phyloP scores from a whole-genome alignment of 257 asterid species.

The Fraxinus americana region DNA sequence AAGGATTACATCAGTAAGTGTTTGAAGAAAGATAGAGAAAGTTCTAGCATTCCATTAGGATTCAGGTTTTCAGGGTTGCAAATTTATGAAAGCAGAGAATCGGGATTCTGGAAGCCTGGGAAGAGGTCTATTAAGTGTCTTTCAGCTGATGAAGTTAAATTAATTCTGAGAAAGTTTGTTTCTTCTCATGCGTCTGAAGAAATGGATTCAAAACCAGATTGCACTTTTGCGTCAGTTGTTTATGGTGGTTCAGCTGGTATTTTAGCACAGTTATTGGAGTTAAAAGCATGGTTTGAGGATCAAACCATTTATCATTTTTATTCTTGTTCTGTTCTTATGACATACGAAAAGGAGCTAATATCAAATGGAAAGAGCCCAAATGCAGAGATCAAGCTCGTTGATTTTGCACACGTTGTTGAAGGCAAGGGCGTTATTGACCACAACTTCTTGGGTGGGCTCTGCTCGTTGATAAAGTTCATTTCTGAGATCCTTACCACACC shows the following conservation, averaged over 20 bases:
- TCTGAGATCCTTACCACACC: conserved; percentile 40
- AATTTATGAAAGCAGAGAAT: conserved; percentile 41
- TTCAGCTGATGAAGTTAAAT: conserved; percentile 54
- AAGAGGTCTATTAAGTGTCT: conserved; percentile 47
- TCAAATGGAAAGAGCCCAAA: conserved; percentile 40
- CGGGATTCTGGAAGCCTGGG: conserved; percentile 69
- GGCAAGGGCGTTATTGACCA: conserved; percentile 46
- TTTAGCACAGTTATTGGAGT: conserved; percentile 45
- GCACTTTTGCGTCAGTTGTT: conserved; percentile 54
- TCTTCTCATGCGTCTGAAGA: conserved; percentile 46
- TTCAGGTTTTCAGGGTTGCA: conserved; percentile 87
- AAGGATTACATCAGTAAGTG: conserved; percentile 67
- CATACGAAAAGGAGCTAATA: conserved; percentile 49
- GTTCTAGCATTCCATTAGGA: conserved; percentile 65
- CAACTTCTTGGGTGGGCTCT: conserved; percentile 44
- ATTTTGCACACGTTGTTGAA: conserved; percentile 55
- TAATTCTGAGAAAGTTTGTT: conserved; percentile 61
- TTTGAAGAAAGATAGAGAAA: conserved; percentile 65
- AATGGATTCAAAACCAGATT: conserved; percentile 52
- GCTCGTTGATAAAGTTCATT: conserved; percentile 40
- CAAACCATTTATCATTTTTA: conserved; percentile 60
- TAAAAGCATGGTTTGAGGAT: conserved; percentile 63
- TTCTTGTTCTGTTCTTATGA: conserved; percentile 53
- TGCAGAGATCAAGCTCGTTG: conserved; percentile 56
- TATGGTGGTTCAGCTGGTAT: conserved; percentile 52